These are phyloP conservation scores for Pythium monospermum DNA, from an alignment of 352 stramenopile genomes.

Conservation along the genomic window DNA sequence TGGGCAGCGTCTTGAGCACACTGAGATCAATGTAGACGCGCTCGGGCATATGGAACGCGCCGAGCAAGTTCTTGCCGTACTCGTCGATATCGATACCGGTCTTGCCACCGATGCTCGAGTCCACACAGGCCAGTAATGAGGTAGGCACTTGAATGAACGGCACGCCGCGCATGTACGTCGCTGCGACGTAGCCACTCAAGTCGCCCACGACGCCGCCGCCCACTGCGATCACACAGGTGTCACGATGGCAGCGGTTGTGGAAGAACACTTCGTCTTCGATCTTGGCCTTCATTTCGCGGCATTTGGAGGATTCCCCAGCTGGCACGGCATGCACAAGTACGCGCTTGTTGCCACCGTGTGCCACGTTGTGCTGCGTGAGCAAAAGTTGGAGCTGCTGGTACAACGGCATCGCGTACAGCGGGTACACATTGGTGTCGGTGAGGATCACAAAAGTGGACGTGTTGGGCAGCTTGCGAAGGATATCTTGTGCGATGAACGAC, in stretches of 20 bases:
- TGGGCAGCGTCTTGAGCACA: conserved; percentile 91
- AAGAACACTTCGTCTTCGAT: conserved; percentile 84
- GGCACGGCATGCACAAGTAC: conserved; percentile 62
- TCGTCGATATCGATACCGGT: conserved; percentile 95
- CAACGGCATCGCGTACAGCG: conserved; percentile 68
- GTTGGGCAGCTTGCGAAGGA: conserved; percentile 41
- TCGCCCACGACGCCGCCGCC: conserved; percentile 98
- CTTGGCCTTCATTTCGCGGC: conserved; percentile 66
- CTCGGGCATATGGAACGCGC: conserved; percentile 97
- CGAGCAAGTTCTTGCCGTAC: conserved; percentile 97
- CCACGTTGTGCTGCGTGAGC: conserved; percentile 25
- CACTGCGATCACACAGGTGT: conserved; percentile 83
- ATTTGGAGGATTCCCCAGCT: conserved; percentile 72
- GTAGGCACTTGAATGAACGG: conserved; percentile 93
- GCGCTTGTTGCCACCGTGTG: conserved; percentile 30
- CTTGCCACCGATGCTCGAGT: conserved; percentile 98
- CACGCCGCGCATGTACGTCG: conserved; percentile 95
- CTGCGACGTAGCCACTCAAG: conserved; percentile 96
- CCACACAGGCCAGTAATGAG: conserved; percentile 98
- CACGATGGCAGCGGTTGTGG: conserved; percentile 73
- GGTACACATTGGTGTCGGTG: conserved; percentile 69
- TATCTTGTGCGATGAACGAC: conserved; percentile 56
- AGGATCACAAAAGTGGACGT: conserved; percentile 82
- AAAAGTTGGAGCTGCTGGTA: conserved; percentile 28
- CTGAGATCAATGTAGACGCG: conserved; percentile 95